These are phyloP conservation scores for Tylopilus vinaceipallidus DNA, from an alignment of 768 basidiomycete genomes.

Conservation along the genomic window DNA sequence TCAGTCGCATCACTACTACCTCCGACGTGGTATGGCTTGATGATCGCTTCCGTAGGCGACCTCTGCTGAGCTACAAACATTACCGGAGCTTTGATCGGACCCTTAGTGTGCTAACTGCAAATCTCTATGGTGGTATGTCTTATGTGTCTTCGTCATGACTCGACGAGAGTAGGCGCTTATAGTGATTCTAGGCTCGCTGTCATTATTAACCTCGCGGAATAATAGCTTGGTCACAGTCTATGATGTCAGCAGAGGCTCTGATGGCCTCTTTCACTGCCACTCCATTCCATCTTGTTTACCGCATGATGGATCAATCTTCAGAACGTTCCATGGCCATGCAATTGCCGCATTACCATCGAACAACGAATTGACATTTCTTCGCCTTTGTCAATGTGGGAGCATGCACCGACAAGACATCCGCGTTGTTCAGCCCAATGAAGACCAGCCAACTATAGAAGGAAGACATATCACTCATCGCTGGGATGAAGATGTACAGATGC, in stretches of 20 bases:
- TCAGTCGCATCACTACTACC: conserved; percentile 59
- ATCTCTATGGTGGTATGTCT: conserved; percentile 32
- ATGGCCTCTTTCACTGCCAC: conserved; percentile 44
- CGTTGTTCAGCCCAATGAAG: conserved; percentile 11
- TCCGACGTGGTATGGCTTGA: conserved; percentile 70
- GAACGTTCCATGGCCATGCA: conserved; percentile 31
- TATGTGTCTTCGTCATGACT: conserved; percentile 16
- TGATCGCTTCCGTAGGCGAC: conserved; percentile 50
- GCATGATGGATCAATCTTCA: conserved; percentile 22
- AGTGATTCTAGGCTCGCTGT: conserved; percentile 41
- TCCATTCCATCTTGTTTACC: conserved; percentile 42
- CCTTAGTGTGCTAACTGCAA: conserved; percentile 43
- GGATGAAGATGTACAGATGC: conserved; percentile 38
- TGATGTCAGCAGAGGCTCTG: conserved; percentile 47
- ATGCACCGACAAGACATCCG: conserved; percentile 44
- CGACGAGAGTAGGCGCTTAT: neutral
- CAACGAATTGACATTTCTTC: conserved; percentile 39
- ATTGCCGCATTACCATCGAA: conserved; percentile 31
- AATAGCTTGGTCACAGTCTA: conserved; percentile 64
- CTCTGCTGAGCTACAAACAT: conserved; percentile 63
- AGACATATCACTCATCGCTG: conserved; percentile 30
- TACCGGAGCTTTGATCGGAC: conserved; percentile 58
- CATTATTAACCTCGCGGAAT: conserved; percentile 57
- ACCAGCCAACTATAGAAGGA: conserved; percentile 3
- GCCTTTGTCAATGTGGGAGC: conserved; percentile 47